Base-by-base conservation (phyloP, 257 asterid genomes). In the Penstemon eatonii region DNA sequence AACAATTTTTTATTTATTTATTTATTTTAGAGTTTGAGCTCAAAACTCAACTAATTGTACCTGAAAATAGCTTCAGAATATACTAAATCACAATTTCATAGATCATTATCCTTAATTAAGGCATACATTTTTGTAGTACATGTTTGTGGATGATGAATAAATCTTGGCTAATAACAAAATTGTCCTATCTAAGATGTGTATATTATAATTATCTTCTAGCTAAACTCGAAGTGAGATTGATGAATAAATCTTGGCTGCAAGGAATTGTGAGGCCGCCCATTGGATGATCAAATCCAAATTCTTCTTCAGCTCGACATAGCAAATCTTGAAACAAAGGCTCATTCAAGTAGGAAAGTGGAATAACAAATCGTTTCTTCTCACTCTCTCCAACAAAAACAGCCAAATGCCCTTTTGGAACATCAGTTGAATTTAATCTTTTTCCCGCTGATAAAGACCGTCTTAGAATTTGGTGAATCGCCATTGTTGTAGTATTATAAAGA, bases 351-450 rank as follows among this genome's bases (percentile, higher is more conserved):
- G 33, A 25, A 1, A 78, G 3, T 0, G 83, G 79, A 6, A 78
- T 54, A 54, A 68, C 56, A 47, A 38, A 33, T 1, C 33, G 33
- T 1, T 25, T 25, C 33, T 25, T 25, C 33, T 25, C 33, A 11
- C 18, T n/a, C 43, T 78, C 73, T 10, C 83, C 83, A 53, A 75
- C 81, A 73, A 72, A 78, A 41, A 78, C 77, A 7, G 71, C 78
- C 13, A 70, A 56, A 39, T 69, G 40, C 4, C 83, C 79, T 19
- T 75, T 78, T 0, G 79, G 81, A 12, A 72, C 73, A 4, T 72
- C 43, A 36, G 57, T 18, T 55, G 60, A 55, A 13, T 3, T 2
- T 49, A 46, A 47, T 47, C 46, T 36, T 4, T 47, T 64, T 47
- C 55, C 58, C 4, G 7, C 38, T 1, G 59, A 64, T 3, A 40